Percentiles rank a stretch among this genome's conserved stretches.
Evolutionary conservation across 2,329 filamentous ascomycete genomes (phyloP).

Genomic region (Parasarocladium wereldwijsianum): DNA sequence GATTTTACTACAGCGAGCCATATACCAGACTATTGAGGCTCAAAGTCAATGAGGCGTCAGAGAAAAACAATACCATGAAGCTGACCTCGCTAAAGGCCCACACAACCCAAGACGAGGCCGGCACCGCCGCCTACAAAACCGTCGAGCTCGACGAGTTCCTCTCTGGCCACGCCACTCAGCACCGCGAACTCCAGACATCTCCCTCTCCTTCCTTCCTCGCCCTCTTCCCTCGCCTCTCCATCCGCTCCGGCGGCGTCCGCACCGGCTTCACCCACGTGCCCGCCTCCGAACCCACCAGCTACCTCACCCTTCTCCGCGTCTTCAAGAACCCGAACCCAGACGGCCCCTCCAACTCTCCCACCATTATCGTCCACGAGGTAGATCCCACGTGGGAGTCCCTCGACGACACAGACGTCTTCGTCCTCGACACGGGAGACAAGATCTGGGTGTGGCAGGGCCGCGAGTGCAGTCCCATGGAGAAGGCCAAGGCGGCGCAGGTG

Average conservation of each 20-base stretch:
- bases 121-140: constrained; percentile 55
- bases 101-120: constrained; percentile 54
- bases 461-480: constrained; percentile 53
- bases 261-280: constrained; percentile 50
- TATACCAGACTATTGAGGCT: no score
- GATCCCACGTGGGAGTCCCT: constrained; percentile 45
- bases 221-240: constrained; percentile 45
- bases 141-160: constrained; percentile 57
- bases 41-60: no score
- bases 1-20: no score
- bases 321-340: constrained; percentile 40
- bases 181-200: constrained; percentile 46
- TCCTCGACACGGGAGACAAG: constrained; percentile 46
- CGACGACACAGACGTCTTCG: constrained; percentile 51
- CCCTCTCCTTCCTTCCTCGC: constrained; percentile 45
- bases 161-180: constrained; percentile 44
- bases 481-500: constrained; percentile 51
- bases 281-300: constrained; percentile 19
- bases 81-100: no score
- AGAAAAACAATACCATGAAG: no score
- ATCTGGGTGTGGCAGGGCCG: constrained; percentile 59
- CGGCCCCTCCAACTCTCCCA: constrained; percentile 21
- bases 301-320: constrained; percentile 41
- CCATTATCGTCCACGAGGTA: constrained; percentile 49
- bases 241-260: constrained; percentile 43